Evolutionary conservation across 768 basidiomycete genomes (phyloP).

Genomic region (Lactifluus echinatus): DNA sequence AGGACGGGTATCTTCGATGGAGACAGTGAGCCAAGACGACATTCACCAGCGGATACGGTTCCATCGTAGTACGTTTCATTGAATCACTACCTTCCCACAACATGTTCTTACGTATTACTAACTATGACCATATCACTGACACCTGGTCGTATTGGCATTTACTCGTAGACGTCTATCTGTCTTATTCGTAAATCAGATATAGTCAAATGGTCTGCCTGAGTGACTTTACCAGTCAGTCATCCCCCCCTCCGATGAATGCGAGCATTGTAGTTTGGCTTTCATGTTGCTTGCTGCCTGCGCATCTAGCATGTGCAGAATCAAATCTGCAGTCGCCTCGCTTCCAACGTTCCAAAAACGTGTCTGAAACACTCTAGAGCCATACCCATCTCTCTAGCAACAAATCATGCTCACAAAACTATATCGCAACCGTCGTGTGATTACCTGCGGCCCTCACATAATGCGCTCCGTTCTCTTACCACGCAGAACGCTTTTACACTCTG

Average conservation of each 20-base stretch:
- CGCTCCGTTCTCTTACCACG: background rate
- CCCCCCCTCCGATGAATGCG: background rate
- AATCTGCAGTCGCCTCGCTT: background rate
- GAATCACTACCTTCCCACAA: background rate
- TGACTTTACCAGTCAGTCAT: background rate
- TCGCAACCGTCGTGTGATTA: background rate
- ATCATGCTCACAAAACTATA: too few species aligned
- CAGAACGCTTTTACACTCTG: background rate
- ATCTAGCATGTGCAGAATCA: too few species aligned
- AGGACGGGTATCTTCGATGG: slow-evolving; percentile 52
- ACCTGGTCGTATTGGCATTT: background rate
- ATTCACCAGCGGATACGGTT: background rate
- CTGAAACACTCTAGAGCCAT: background rate
- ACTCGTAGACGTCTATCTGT: background rate
- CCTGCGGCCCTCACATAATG: background rate
- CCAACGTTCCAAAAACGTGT: background rate
- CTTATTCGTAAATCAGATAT: background rate
- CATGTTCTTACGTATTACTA: background rate
- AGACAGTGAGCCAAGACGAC: slow-evolving; percentile 28
- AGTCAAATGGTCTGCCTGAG: background rate
- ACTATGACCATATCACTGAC: background rate
- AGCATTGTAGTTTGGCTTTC: background rate
- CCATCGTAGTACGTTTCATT: background rate
- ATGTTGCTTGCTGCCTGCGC: background rate
- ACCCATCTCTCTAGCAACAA: background rate